Base-by-base conservation (phyloP, 2,329 filamentous ascomycete genomes). In the Colletotrichum sp. region DNA sequence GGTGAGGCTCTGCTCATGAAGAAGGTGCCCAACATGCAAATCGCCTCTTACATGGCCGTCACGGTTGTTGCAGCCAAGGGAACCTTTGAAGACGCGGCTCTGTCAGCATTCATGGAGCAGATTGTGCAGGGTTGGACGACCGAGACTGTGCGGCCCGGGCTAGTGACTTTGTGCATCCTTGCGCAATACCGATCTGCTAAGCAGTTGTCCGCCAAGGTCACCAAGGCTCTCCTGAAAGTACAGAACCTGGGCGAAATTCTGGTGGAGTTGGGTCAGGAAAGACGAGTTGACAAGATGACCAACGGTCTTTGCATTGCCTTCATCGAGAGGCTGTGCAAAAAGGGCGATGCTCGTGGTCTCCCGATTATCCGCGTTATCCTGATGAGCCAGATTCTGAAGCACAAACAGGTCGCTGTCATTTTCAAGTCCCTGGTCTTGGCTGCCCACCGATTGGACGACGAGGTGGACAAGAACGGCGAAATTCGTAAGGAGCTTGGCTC, bases 21-120 rank as follows among this genome's bases (percentile, higher is more conserved):
- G 80, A 92, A 94, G 76, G 92, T 93, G 0, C 91, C 95, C 1
- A 95, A 96, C 77, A 87, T 98, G 57, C 94, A 96, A 78, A 91
- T 98, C 76, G 96, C 94, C 18, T 96, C 94, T 73, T 99, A 98
- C 83, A 98, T 98, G 94, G 92, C 98, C 24, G 90, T 96, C 72
- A 92, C 95, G 8, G 92, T 99, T 65, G 90, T 99, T 77, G 96
- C 95, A 8, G 93, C 95, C 65, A 98, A 98, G 84, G 93, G 94
- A 1, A 90, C 91, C 64, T 89, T 99, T 16, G 92, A 94, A 63
- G 96, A 99, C 80, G 91, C 91, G 72, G 91, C 96, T 3, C 88
- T 99, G n/a, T 93, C 94, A 70, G 93, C 93, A 2, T 90, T 99
- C 81, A 98, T 99, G 95, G 95, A 98, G 80, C 95, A 96, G 77